Conservation (phyloP, 208 protist genomes). For the Trichomonas tenax region DNA sequence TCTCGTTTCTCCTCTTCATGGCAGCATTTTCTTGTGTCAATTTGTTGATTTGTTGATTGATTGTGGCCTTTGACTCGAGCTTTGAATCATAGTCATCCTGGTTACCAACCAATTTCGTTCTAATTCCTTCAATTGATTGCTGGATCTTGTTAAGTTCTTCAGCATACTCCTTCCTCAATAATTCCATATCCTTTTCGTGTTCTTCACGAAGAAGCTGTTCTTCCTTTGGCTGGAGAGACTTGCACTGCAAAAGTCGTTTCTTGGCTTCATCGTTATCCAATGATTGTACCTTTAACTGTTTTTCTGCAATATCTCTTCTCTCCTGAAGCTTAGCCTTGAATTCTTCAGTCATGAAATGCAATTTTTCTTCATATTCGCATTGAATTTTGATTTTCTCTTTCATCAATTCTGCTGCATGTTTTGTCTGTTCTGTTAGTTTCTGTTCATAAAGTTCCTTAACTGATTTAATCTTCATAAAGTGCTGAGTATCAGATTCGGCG, state of each 20-base stretch:
- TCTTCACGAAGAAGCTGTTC: not conserved
- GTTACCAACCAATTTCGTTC: not conserved
- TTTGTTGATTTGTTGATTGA: not conserved
- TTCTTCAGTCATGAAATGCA: constrained; percentile 6
- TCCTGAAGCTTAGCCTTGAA: not conserved
- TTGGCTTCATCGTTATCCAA: not conserved
- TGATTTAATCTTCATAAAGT: not conserved
- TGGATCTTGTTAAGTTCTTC: not conserved
- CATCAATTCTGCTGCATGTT: not conserved
- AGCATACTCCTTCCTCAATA: not conserved
- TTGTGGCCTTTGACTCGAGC: not conserved
- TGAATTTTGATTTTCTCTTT: not conserved
- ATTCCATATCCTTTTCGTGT: not conserved
- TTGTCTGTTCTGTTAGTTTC: not conserved
- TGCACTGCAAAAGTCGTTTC: not conserved
- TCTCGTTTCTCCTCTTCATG: not conserved
- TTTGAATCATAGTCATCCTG: not conserved
- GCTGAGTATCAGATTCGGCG: not conserved
- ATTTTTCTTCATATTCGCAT: not conserved
- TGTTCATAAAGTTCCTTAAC: constrained; percentile 18
- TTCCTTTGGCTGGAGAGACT: not conserved
- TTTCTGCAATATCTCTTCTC: not conserved
- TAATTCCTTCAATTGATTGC: not conserved
- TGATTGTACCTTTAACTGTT: not conserved
- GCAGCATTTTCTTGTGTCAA: not conserved